Base-by-base conservation (phyloP, 371 early-diverging fungal genomes). In the Hamiltosporidium tvaerminnensis region DNA sequence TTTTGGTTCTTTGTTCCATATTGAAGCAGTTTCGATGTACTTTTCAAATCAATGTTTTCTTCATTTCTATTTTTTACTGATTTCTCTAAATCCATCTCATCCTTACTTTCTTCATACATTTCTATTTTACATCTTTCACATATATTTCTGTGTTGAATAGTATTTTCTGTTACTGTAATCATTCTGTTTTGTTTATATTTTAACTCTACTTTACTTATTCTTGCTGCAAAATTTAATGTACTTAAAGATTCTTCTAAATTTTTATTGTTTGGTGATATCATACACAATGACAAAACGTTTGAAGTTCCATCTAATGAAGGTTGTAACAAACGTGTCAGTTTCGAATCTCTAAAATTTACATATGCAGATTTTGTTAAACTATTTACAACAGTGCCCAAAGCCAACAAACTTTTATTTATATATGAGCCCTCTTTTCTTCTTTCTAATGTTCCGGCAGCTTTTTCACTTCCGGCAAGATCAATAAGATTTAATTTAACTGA, bases 391-490 rank as follows among this genome's bases (percentile, higher is more conserved):
- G 91, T 89, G 38, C 91, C 89, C 0, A 97, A 78, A 53, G 85
- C 82, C 47, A 85, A 84, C 59, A 97, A 76, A 73, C 89, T 88
- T 76, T 87, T 90, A 79, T 97, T 97, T 67, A 97, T 97, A 16
- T 87, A 86, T 72, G 90, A 87, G 1, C 91, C 89, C 70, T 97
- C 95, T 71, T 85, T 86, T 50, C 94, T 78, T 52, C 92, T 80
- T 12, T 36, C 32, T 10, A 32, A 10, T 53, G 88, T 86, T n/a
- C 92, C 91, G 14, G 84, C 85, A 0, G 92, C 87, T 41, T 92
- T 91, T 82, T 98, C 96, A 37, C 94, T 94, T 74, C 99, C 97
- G 37, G 99, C 99, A 72, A 98, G 80, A 85, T 98, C 99, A 55
- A 95, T 92, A 61, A 98, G 81, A 67, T 85, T 89, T 35, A 96